These are phyloP conservation scores for Tylopilus orsonianus DNA, from an alignment of 1,284 basidiomycete species.

Conservation along the genomic window DNA sequence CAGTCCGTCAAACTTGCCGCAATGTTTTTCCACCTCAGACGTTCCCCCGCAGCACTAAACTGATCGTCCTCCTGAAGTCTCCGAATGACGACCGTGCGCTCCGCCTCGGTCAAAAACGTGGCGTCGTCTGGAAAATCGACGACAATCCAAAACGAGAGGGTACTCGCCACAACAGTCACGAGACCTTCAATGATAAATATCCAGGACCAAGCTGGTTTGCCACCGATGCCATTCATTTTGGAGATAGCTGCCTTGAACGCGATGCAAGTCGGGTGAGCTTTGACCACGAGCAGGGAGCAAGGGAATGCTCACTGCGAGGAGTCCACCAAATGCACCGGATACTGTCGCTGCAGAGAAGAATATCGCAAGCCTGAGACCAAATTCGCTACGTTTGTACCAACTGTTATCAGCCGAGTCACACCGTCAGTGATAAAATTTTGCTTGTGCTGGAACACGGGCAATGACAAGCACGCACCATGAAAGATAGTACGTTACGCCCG, in stretches of 20 bases:
- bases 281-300: background rate
- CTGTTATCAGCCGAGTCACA: constrained; percentile 26
- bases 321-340: constrained; percentile 69
- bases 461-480: constrained; percentile 49
- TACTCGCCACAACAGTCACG: constrained; percentile 63
- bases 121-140: constrained; percentile 83
- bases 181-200: constrained; percentile 73
- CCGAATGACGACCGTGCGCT: constrained; percentile 66
- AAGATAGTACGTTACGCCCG: constrained; percentile 67
- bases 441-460: background rate
- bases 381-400: constrained; percentile 72
- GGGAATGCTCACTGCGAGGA: constrained; percentile 54
- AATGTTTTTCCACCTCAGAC: constrained; percentile 60
- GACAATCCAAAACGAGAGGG: constrained; percentile 72
- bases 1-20: constrained; percentile 61
- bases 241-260: constrained; percentile 57
- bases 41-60: constrained; percentile 72
- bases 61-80: constrained; percentile 70
- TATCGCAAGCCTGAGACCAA: constrained; percentile 62
- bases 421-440: background rate
- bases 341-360: constrained; percentile 77
- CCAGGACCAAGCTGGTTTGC: constrained; percentile 68
- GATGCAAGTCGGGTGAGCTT: background rate
- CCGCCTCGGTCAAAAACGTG: constrained; percentile 68
- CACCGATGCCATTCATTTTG: constrained; percentile 66